Percentiles rank a stretch among this genome's conserved stretches.
Evolutionary conservation across 371 early-diverging fungal species (phyloP).

Genomic region (Mortierella sp.): DNA sequence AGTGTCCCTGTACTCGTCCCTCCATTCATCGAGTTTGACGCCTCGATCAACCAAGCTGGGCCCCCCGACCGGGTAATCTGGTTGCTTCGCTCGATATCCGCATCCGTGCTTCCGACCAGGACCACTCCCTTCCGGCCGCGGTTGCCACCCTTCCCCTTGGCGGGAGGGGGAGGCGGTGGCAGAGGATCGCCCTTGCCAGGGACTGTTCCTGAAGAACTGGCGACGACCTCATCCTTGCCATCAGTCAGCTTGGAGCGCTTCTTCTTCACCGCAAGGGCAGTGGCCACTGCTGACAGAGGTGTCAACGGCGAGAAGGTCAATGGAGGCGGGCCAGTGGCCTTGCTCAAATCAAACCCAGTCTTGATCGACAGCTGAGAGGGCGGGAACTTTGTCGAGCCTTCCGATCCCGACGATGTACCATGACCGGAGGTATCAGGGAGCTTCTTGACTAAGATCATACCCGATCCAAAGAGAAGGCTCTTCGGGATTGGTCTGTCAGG

Average conservation of each 20-base stretch:
- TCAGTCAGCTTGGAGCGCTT: constrained; percentile 9
- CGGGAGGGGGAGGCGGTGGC: constrained; percentile 18
- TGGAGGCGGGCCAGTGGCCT: neutral
- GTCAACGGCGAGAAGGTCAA: neutral
- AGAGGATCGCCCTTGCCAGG: neutral
- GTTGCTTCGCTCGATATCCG: constrained; percentile 42
- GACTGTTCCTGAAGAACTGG: neutral
- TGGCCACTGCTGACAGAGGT: constrained; percentile 7
- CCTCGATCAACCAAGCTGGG: constrained; percentile 31
- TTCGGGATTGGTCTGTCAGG: neutral
- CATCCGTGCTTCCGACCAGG: constrained; percentile 22
- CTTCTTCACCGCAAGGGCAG: constrained; percentile 14
- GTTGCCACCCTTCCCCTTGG: constrained; percentile 12
- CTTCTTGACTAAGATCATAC: constrained; percentile 39
- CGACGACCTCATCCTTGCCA: neutral
- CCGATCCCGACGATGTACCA: neutral
- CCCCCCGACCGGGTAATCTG: constrained; percentile 22
- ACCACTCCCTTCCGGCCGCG: constrained; percentile 17
- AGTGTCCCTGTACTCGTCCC: neutral
- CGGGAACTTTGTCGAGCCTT: constrained; percentile 14
- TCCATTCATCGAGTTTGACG: neutral
- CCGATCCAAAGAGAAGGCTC: constrained; percentile 40
- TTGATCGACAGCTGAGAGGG: constrained; percentile 28
- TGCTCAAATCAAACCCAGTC: neutral
- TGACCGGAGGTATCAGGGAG: constrained; percentile 14